Conservation (phyloP, 2,329 filamentous ascomycete genomes). For the Mycosphaerella sp. region DNA sequence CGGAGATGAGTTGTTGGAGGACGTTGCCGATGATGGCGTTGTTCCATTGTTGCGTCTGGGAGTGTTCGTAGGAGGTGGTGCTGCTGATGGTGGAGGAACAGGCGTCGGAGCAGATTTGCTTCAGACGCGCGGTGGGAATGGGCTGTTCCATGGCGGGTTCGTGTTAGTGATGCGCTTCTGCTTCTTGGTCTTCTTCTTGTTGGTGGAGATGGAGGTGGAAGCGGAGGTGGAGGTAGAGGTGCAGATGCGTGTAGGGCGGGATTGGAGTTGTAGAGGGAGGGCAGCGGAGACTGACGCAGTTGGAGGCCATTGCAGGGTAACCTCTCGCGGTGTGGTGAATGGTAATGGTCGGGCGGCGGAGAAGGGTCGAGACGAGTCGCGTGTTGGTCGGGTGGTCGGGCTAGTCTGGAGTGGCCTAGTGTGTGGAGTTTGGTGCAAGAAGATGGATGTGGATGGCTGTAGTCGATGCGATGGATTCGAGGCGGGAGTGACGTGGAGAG, state of each 20-base stretch:
- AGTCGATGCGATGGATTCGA: background rate
- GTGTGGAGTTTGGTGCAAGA: background rate
- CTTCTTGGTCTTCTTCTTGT: background rate
- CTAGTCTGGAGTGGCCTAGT: background rate
- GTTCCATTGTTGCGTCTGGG: constrained; percentile 83
- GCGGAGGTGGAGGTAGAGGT: too few species aligned
- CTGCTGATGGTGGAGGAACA: constrained; percentile 70
- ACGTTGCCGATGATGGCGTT: constrained; percentile 80
- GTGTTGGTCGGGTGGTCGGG: background rate
- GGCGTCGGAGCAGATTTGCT: constrained; percentile 80
- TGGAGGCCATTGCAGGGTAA: constrained; percentile 13
- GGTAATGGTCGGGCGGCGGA: background rate
- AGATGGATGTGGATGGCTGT: background rate
- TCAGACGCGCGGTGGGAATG: constrained; percentile 66
- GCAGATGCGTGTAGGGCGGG: too few species aligned
- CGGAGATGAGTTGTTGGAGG: constrained; percentile 69
- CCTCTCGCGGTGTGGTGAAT: background rate
- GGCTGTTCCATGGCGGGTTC: constrained; percentile 50
- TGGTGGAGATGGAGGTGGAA: background rate
- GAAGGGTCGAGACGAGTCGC: background rate
- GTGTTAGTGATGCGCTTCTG: background rate
- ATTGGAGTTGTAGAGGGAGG: background rate
- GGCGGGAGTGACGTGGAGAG: background rate
- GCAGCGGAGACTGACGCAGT: constrained; percentile 12
- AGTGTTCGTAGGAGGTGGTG: constrained; percentile 78